phyloP scores from a whole-genome alignment of 345 rosid genomes.

The Eucalyptus marginata region DNA sequence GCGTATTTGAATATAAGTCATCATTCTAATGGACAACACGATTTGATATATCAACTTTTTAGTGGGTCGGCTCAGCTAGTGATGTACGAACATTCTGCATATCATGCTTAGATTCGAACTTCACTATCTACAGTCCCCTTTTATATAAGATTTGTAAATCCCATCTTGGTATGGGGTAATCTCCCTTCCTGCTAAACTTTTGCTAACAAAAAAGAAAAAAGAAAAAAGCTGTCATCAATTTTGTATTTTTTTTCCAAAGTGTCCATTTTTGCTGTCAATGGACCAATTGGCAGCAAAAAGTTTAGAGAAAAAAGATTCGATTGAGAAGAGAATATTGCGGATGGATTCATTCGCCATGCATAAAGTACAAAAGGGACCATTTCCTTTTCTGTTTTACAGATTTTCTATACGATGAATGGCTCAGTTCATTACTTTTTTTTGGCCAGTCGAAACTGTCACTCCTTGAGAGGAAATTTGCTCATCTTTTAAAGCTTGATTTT shows the following conservation, averaged over 20 bases:
- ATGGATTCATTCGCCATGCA: neutral
- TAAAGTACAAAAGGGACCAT: neutral
- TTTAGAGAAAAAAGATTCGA: neutral
- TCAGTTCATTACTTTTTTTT: neutral
- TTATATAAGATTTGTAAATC: neutral
- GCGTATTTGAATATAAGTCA: neutral
- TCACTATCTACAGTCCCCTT: neutral
- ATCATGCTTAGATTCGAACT: neutral
- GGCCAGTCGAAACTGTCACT: neutral
- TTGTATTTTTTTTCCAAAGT: neutral
- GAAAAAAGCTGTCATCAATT: neutral
- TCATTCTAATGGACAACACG: neutral
- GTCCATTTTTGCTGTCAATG: neutral
- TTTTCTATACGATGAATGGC: neutral
- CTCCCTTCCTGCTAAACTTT: neutral
- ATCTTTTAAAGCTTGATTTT: neutral
- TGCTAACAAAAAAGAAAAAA: neutral
- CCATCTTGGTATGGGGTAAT: neutral
- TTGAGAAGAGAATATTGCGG: neutral
- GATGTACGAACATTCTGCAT: neutral
- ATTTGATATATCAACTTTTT: neutral
- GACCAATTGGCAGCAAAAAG: neutral
- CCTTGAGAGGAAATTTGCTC: neutral
- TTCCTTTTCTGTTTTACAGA: neutral
- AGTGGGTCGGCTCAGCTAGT: neutral